Evolutionary conservation across 345 rosid genomes (phyloP).

Genomic region (Sisymbrium irio): DNA sequence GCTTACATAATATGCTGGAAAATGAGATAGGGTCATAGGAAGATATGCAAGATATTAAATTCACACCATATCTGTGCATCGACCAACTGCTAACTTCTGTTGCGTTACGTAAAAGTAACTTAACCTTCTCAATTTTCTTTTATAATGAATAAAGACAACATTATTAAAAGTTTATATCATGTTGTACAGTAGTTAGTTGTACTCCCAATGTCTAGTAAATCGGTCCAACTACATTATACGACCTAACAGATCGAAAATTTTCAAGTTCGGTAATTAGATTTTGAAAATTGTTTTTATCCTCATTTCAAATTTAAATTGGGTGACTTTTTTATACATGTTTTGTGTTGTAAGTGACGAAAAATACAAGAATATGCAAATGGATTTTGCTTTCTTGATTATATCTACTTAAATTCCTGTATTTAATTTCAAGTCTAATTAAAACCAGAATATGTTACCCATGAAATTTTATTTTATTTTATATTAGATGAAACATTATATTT

Average conservation of each 20-base stretch:
- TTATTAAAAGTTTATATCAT: too few relatives aligned
- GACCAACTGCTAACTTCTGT: constrained; percentile 5
- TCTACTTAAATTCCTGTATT: not conserved
- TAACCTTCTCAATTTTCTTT: not conserved
- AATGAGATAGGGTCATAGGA: not conserved
- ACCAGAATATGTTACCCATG: not conserved
- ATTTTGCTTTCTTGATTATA: not conserved
- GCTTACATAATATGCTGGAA: not conserved
- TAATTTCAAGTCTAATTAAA: not conserved
- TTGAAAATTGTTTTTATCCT: constrained; percentile 5
- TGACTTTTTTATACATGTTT: not conserved
- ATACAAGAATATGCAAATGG: not conserved
- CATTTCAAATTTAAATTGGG: not conserved
- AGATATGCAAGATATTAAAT: constrained; percentile 5
- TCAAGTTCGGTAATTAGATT: constrained; percentile 18
- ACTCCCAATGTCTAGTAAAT: not conserved
- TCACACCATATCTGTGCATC: constrained; percentile 32
- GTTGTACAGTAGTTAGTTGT: not conserved
- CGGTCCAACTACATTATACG: constrained; percentile 26
- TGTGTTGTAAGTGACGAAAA: not conserved
- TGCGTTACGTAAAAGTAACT: constrained; percentile 31
- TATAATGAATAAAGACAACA: not conserved
- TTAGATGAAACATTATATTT: not conserved
- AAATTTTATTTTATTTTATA: not conserved
- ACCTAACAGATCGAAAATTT: not conserved